These are phyloP conservation scores for Tephrocybe sp. DNA, from an alignment of 768 basidiomycete genomes.

Conservation along the genomic window DNA sequence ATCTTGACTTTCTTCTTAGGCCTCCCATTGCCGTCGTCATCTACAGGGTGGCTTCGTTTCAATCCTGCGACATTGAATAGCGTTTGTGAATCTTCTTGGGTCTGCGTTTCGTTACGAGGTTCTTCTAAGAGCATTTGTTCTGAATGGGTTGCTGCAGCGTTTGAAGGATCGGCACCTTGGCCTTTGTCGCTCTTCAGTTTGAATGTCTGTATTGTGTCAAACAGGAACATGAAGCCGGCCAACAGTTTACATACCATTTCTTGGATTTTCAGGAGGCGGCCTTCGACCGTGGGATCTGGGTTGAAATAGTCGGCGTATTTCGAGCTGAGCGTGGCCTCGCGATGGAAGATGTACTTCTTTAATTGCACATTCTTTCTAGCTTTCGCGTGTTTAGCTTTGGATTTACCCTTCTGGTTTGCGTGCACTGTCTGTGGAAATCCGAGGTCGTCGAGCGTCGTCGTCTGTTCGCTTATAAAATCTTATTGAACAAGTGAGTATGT, in stretches of 20 bases:
- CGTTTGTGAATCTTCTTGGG: conserved; percentile 30
- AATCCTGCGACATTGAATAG: conserved; percentile 19
- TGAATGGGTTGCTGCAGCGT: conserved; percentile 3
- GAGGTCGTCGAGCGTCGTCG: conserved; percentile 44
- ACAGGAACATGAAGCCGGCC: not conserved
- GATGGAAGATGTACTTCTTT: conserved; percentile 56
- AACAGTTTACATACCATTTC: conserved; percentile 43
- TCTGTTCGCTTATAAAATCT: conserved; percentile 63
- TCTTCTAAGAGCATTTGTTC: conserved; percentile 4
- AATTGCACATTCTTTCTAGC: conserved; percentile 53
- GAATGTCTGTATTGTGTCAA: conserved; percentile 1
- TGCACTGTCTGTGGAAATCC: conserved; percentile 42
- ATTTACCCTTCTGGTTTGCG: conserved; percentile 35
- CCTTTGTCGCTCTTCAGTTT: conserved; percentile 7
- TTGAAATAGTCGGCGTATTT: conserved; percentile 70
- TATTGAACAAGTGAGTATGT: not conserved
- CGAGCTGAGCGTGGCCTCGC: conserved; percentile 35
- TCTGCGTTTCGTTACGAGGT: conserved; percentile 27
- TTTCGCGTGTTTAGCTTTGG: conserved; percentile 38
- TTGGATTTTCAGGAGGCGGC: conserved; percentile 54
- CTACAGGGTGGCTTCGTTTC: conserved; percentile 32
- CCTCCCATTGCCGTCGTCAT: conserved; percentile 22
- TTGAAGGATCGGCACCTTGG: conserved; percentile 10
- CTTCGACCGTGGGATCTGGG: conserved; percentile 57
- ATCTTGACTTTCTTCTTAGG: conserved; percentile 67